Evolutionary conservation across 805 yeast genomes (phyloP).

Genomic region (Nakazawaea anatomiae): DNA sequence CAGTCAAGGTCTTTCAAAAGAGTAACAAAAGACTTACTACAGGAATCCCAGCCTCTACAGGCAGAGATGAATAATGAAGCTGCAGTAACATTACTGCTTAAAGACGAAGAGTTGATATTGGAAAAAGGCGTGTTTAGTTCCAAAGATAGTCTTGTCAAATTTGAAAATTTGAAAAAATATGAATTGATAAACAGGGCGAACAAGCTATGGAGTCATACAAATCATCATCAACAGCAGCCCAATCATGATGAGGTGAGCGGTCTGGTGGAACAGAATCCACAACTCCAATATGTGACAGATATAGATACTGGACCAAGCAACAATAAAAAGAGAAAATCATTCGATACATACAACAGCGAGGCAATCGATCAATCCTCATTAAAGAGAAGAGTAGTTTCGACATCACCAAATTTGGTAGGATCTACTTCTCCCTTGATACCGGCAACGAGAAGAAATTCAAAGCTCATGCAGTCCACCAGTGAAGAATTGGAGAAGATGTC

Average conservation of each 20-base stretch:
- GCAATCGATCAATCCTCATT: not conserved
- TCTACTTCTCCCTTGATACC: slow-evolving; percentile 8
- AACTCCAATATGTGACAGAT: too few species aligned
- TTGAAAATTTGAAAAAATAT: slow-evolving; percentile 20
- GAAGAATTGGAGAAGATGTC: slow-evolving; percentile 25
- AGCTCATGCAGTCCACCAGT: slow-evolving; percentile 22
- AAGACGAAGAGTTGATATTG: slow-evolving; percentile 22
- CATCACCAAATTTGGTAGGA: slow-evolving; percentile 13
- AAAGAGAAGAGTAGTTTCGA: slow-evolving; percentile 19
- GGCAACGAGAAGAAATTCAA: slow-evolving; percentile 20
- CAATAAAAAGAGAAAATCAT: slow-evolving; percentile 15
- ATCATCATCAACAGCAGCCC: slow-evolving; percentile 4
- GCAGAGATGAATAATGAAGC: slow-evolving; percentile 29
- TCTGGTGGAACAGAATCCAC: too few species aligned
- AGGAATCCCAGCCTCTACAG: slow-evolving; percentile 28
- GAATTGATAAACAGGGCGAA: slow-evolving; percentile 30
- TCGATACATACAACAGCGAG: slow-evolving; percentile 10
- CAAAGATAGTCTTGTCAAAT: not conserved
- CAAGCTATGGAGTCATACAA: slow-evolving; percentile 27
- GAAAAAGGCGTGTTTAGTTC: slow-evolving; percentile 4
- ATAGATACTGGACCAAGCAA: slow-evolving; percentile 9
- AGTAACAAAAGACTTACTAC: slow-evolving; percentile 25
- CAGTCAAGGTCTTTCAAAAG: slow-evolving; percentile 29
- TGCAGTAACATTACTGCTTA: slow-evolving; percentile 23
- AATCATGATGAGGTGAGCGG: too few species aligned